Conservation (phyloP, 306 rosid species). For the Carpinus viminea region DNA sequence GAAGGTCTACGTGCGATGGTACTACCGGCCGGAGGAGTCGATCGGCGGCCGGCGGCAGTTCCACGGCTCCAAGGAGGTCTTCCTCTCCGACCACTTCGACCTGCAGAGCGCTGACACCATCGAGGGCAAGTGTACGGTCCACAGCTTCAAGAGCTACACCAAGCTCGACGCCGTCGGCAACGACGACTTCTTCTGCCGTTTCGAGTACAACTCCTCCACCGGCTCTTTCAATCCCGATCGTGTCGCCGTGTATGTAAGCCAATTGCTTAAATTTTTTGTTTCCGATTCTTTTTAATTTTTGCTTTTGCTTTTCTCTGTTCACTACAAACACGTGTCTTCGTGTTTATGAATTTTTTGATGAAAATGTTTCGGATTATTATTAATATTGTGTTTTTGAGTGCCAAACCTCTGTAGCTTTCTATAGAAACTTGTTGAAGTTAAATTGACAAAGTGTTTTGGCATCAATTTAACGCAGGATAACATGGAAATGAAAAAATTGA, state of each 20-base stretch:
- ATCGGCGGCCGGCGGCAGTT: conserved; percentile 98
- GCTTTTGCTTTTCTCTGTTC: too few species aligned
- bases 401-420: background rate
- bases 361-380: background rate
- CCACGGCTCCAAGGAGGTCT: conserved; percentile 93
- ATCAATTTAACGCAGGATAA: background rate
- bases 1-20: conserved; percentile 89
- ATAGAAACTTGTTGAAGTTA: background rate
- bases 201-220: conserved; percentile 87
- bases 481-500: background rate
- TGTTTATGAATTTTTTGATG: background rate
- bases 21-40: conserved; percentile 98
- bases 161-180: conserved; percentile 97
- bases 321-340: background rate
- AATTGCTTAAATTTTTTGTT: background rate
- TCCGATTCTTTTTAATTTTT: background rate
- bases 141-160: conserved; percentile 82
- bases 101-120: conserved; percentile 89
- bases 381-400: background rate
- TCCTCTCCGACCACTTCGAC: conserved; percentile 91
- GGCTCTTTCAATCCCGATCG: conserved; percentile 97
- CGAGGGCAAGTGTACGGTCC: conserved; percentile 94
- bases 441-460: background rate
- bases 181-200: conserved; percentile 98
- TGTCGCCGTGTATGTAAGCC: conserved; percentile 82